These are phyloP conservation scores for Thelonectria olida DNA, from an alignment of 2,329 filamentous ascomycete genomes.

Conservation along the genomic window DNA sequence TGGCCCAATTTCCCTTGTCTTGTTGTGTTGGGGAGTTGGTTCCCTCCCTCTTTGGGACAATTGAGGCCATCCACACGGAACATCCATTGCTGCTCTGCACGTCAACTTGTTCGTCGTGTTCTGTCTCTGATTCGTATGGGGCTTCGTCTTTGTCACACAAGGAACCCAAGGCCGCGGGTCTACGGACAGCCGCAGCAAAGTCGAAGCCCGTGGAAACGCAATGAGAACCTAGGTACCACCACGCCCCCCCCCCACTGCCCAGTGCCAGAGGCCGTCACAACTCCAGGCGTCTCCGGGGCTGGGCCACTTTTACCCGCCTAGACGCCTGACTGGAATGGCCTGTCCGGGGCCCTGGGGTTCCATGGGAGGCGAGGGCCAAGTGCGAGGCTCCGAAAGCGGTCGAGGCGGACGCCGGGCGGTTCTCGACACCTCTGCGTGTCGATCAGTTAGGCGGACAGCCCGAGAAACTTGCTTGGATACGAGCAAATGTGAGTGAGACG, in stretches of 20 bases:
- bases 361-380: constrained; percentile 19
- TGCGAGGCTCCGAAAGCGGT: constrained; percentile 44
- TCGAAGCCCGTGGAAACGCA: constrained; percentile 37
- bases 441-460: constrained; percentile 36
- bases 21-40: too few relatives aligned
- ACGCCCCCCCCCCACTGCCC: too few relatives aligned
- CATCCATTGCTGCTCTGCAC: constrained; percentile 6
- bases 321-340: constrained; percentile 36
- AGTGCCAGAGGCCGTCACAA: constrained; percentile 11
- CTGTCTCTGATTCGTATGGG: not conserved
- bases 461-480: constrained; percentile 22
- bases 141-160: not conserved
- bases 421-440: constrained; percentile 27
- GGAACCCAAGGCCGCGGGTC: constrained; percentile 11
- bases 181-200: constrained; percentile 12
- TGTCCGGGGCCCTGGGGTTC: constrained; percentile 25
- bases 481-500: constrained; percentile 17
- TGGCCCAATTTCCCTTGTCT: constrained; percentile 22
- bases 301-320: constrained; percentile 42
- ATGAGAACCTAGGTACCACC: too few relatives aligned
- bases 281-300: constrained; percentile 23
- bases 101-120: not conserved
- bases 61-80: not conserved
- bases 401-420: constrained; percentile 25
- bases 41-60: not conserved